Evolutionary conservation across 2,329 filamentous ascomycete genomes (phyloP), one percentile per base, ranked within the genome.

Genomic region (Beauveria varroae): DNA sequence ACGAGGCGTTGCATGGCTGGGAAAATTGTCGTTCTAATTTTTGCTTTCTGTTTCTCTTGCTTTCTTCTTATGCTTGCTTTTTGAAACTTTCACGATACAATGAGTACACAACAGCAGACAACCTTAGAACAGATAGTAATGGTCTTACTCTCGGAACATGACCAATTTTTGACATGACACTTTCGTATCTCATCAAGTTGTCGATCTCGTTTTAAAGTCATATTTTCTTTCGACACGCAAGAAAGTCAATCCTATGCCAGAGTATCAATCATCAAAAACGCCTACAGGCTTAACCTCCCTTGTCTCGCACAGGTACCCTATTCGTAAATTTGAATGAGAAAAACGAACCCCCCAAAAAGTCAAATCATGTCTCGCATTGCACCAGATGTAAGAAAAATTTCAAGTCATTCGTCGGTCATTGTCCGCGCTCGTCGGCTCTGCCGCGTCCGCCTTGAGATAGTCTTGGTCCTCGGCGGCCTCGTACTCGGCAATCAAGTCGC

Each of bases 391-490:
- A 14, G 1, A 14, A 14, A 34, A 37, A 14, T 14, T 37, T 37
- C 37, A 81, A 3, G 68, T 75, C 67, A 80, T 72, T 64, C 81
- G 75, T 67, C 77, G 80, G 65, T 85, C 81, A 24, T 76, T 77
- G 66, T 84, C 82, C 3, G 77, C 81, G 49, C 81, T 81, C 8
- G 77, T 78, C 2, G 77, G 74, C 69, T 79, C 78, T 53, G 81
- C 79, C 20, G 80, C 82, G 62, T 88, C 87, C 9, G 90, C 89
- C 70, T 89, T 93, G 57, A 99, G 78, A 73, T 99, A 99, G 70
- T 96, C 88, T 40, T 90, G 86, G 71, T 89, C 84, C 75, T 99
- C 95, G 5, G 95, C 95, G 34, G 93, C 93, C 76, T 98, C 93
- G 72, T 99, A 99, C 79, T 99, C 95, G 57, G 86, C 84, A 71